Percentiles rank a stretch among this genome's conserved stretches.
phyloP scores from a whole-genome alignment of 768 basidiomycete species.

The Trametes sanguinea region DNA sequence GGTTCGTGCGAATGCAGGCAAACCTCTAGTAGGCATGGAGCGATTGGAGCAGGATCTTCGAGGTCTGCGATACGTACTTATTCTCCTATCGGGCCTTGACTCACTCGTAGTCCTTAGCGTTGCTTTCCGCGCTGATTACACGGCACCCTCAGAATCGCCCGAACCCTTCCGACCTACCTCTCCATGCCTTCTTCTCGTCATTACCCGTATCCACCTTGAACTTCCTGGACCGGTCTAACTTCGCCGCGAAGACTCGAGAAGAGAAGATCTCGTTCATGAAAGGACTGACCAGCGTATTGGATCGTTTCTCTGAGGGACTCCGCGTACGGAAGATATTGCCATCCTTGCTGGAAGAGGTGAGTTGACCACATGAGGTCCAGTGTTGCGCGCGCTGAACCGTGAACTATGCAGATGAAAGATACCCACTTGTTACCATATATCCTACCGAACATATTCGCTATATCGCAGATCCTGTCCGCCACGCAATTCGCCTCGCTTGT shows the following conservation, averaged over 20 bases:
- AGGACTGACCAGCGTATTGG: slow-evolving; percentile 78
- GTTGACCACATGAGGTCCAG: slow-evolving; percentile 7
- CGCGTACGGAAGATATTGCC: slow-evolving; percentile 88
- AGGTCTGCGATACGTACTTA: slow-evolving; percentile 43
- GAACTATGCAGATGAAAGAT: slow-evolving; percentile 79
- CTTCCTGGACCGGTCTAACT: slow-evolving; percentile 94
- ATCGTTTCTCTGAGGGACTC: slow-evolving; percentile 85
- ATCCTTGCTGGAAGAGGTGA: slow-evolving; percentile 90
- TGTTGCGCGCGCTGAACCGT: too few species aligned
- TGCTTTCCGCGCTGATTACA: slow-evolving; percentile 81
- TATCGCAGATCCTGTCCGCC: slow-evolving; percentile 75
- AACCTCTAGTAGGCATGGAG: slow-evolving; percentile 61
- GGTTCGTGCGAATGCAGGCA: slow-evolving; percentile 69
- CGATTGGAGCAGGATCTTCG: slow-evolving; percentile 71
- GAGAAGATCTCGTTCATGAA: slow-evolving; percentile 98
- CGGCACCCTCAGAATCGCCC: slow-evolving; percentile 73
- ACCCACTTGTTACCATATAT: slow-evolving; percentile 90
- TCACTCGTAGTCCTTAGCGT: slow-evolving; percentile 46
- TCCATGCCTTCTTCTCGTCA: slow-evolving; percentile 91
- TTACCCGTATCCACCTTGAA: slow-evolving; percentile 94
- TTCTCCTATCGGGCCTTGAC: neutral
- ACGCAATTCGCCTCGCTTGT: slow-evolving; percentile 81
- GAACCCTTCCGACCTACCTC: slow-evolving; percentile 76
- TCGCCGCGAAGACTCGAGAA: slow-evolving; percentile 90
- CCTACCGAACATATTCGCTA: slow-evolving; percentile 92